A percentile compares a stretch with the other conserved stretches of the same genome.
Evolutionary conservation across 768 basidiomycete species (phyloP).

Genomic region (Lactifluus rugatus): DNA sequence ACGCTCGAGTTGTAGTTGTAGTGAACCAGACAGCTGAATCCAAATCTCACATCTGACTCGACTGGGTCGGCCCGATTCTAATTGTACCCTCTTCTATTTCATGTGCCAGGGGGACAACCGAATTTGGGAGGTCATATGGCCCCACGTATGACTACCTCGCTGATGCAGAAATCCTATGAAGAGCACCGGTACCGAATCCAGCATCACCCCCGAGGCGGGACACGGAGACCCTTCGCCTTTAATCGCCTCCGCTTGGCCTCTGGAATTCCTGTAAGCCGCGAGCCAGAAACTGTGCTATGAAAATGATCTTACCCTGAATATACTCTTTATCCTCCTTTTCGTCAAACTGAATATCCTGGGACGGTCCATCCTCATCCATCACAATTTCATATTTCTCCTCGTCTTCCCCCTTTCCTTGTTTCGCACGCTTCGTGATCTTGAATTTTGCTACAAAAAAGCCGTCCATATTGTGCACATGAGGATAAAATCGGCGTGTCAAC

Average conservation of each 20-base stretch:
- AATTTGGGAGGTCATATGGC: background rate
- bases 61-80: background rate
- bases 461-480: constrained; percentile 99
- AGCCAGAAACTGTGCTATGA: constrained; percentile 1
- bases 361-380: constrained; percentile 24
- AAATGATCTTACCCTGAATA: constrained; percentile 78
- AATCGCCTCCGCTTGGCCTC: constrained; percentile 66
- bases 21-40: background rate
- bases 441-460: constrained; percentile 99
- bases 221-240: constrained; percentile 66
- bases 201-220: constrained; percentile 38
- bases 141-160: background rate
- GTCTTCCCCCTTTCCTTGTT: constrained; percentile 31
- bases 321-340: constrained; percentile 43
- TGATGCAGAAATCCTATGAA: background rate
- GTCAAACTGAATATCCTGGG: constrained; percentile 25
- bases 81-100: background rate
- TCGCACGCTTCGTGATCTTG: constrained; percentile 77
- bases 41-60: background rate
- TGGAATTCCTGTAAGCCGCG: constrained; percentile 23
- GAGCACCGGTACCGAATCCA: constrained; percentile 10
- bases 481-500: constrained; percentile 84
- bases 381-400: constrained; percentile 22
- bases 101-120: background rate
- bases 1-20: background rate